Evolutionary conservation across 108 stramenopile species (phyloP), one percentile per base, ranked within the genome.

Genomic region (Schizochytrium sp.): DNA sequence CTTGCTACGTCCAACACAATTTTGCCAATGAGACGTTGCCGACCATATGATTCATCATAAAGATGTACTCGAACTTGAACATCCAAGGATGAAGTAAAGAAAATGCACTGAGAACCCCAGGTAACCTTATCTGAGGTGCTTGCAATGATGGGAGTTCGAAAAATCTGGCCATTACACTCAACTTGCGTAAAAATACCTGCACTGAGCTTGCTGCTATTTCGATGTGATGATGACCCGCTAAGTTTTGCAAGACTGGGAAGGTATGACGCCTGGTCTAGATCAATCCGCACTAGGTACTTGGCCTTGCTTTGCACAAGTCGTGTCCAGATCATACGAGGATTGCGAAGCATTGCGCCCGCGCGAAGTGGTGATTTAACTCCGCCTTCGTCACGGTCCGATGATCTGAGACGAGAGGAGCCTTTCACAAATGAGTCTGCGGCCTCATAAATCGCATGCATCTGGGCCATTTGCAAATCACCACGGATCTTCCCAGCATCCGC

Each of bases 371-470:
- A 56, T 53, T 55, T 83, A 38, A n/a, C 50, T 42, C 76, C 76
- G 76, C 76, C 76, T 10, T 5, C 15, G 1, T 13, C 76, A 53
- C 47, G 50, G 28, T 83, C 53, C 45, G 50, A 49, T 8, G 47
- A 49, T 0, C 15, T 42, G 2, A 83, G 76, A n/a, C 76, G 47
- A 42, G 76, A 17, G 17, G 50, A 83, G 28, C 76, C 76, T 3
- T 55, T 55, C 5, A 55, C 10, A 42, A 83, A 83, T 17, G 45
- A 47, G 76, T 83, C 76, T 0, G 28, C 8, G 28, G 76, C 47
- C 7, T 83, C 76, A 42, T 55, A 55, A 5, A 83, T 40, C 50
- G 76, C 47, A 40, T 83, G 76, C 76, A 83, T 49, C n/a, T 83
- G 76, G 3, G 15, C 76, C 50, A 83, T 83, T 28, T 83, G 76